Evolutionary conservation across 2,329 filamentous ascomycete species (phyloP), one percentile per base, ranked within the genome.

Genomic region (Calcarisporium arbuscula): DNA sequence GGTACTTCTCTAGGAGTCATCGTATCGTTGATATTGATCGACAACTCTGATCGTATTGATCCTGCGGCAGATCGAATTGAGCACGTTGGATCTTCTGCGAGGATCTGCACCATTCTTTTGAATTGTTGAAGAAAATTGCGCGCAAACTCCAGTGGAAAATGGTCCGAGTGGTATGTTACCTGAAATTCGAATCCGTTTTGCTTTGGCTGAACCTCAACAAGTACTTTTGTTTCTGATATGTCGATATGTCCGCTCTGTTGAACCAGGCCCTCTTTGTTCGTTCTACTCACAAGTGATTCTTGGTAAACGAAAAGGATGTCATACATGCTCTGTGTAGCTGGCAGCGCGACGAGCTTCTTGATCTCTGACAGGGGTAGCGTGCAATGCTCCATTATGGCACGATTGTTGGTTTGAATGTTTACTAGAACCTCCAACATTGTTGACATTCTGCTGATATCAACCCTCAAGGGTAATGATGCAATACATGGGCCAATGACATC

Each of bases 271-370:
- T 19, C 42, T 14, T 27, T 33, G 32, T 18, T 42, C 48, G 46
- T 47, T 61, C 50, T 64, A 58, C 50, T 52, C 4, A 46, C 43
- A 2, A 82, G 62, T 1, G 80, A 83, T 50, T 94, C 82, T 48
- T 95, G 89, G 68, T 89, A 95, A 0, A 89, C 80, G 48, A 94
- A 81, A 0, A 95, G 63, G 1, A 80, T 71, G 45, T 94, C 85
- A 46, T 90, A 95, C 0, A 94, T 58, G 2, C 61, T 59, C 25
- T 75, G 68, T 1, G 70, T 64, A 1, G 76, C 65, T 19, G 68
- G 60, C 1, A 82, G 40, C 0, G 69, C 72, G 4, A 70, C 73
- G 2, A 71, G 57, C 44, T 72, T 76, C 48, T 77, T 81, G 44
- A 95, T 85, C 3, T 87, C 77, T 1, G 74, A 62, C 3, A 94